Base-by-base conservation (phyloP, 164 flowering plant species). In the Chimonanthus praecox region DNA sequence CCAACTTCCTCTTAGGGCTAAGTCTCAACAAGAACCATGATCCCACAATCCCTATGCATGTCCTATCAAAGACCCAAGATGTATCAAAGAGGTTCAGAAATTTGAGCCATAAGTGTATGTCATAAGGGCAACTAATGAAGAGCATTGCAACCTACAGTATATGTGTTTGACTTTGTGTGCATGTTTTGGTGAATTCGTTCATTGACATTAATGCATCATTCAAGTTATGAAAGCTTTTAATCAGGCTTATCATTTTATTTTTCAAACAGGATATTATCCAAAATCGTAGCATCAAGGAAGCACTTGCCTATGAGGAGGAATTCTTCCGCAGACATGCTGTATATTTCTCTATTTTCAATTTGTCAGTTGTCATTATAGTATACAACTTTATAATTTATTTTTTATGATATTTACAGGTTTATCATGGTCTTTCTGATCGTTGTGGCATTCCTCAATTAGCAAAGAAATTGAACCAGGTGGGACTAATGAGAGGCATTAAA, bases 371-470 rank as follows among this genome's bases (percentile, higher is more conserved):
- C 11, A 46, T 54, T 47, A 58, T 21, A 58, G 1, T 75, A 61
- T 21, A 69, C n/a, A 67, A 46, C 48, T 13, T 47, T 6, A 21
- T 72, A 4, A 62, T 48, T n/a, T 21, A 7, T 66, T 47, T 71
- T 16, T 15, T 10, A 10, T 68, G 47, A 15, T 77, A 58, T 16
- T 81, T 81, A 4, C 69, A 94, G 98, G 97, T 85, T 60, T 94
- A 94, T 76, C 89, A 83, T 87, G 90, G 88, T 73, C 84, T 94
- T 73, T 87, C 90, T 63, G 98, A 94, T 74, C 89, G 94, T 4
- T 92, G 97, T 82, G 96, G 97, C 20, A 78, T 92, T 61, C 92
- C 92, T 64, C 98, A 94, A 80, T 78, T 92, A 84, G 98, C 98
- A 54, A 92, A 88, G 78, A 91, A 88, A 77, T 78, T 92, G 82